phyloP scores from a whole-genome alignment of 2,329 filamentous ascomycete species.

The Phialocephala sp. region DNA sequence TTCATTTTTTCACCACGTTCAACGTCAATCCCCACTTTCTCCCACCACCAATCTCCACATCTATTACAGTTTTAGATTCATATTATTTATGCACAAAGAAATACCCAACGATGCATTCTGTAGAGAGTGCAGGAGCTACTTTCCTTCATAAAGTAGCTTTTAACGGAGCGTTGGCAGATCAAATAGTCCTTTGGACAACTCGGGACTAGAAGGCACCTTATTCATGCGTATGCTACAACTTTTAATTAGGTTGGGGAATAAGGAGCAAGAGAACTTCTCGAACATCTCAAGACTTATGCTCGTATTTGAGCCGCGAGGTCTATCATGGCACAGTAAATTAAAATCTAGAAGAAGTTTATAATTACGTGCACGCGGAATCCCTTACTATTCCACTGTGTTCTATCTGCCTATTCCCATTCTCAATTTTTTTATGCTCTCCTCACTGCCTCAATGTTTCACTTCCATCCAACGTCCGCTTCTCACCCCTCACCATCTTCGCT shows the following conservation, averaged over 20 bases:
- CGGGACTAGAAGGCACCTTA: constrained; percentile 45
- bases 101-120: constrained; percentile 74
- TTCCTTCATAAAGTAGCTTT: constrained; percentile 71
- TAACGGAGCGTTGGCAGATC: constrained; percentile 82
- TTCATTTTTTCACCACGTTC: constrained; percentile 7
- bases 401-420: background rate
- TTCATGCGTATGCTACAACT: constrained; percentile 39
- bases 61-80: too few relatives aligned
- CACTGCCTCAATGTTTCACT: too few relatives aligned
- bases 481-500: background rate
- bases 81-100: too few relatives aligned
- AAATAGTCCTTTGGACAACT: constrained; percentile 35
- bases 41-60: too few relatives aligned
- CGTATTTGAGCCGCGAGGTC: background rate
- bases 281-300: constrained; percentile 33
- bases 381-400: background rate
- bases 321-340: background rate
- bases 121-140: constrained; percentile 74
- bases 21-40: too few relatives aligned
- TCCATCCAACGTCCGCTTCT: background rate
- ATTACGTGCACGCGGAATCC: background rate
- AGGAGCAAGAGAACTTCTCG: constrained; percentile 45
- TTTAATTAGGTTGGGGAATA: constrained; percentile 42
- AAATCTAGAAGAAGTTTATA: too few relatives aligned
- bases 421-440: background rate